Conservation (phyloP, 805 yeast genomes). For the Wickerhamiella bombiphila region DNA sequence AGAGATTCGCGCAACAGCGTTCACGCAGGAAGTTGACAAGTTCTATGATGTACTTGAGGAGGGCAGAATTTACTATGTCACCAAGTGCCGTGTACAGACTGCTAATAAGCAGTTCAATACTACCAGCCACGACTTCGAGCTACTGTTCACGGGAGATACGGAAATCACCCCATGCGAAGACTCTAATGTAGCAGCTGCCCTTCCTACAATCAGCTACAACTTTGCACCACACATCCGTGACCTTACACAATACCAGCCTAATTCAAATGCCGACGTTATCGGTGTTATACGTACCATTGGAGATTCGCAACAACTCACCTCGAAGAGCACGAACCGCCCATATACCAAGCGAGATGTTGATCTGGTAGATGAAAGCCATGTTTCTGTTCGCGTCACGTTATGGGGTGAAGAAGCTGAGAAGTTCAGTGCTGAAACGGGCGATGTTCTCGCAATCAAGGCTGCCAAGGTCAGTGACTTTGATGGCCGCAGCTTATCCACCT, state of each 20-base stretch:
- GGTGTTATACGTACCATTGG: conserved; percentile 72
- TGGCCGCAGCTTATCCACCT: conserved; percentile 70
- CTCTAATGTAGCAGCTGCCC: conserved; percentile 30
- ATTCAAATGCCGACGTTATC: conserved; percentile 66
- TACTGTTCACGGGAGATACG: conserved; percentile 67
- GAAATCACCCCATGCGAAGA: conserved; percentile 50
- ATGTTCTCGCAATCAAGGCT: conserved; percentile 86
- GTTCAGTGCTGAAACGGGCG: conserved; percentile 41
- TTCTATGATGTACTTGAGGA: conserved; percentile 66
- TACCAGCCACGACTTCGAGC: conserved; percentile 77
- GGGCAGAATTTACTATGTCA: conserved; percentile 75
- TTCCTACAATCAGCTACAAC: conserved; percentile 67
- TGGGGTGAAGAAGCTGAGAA: conserved; percentile 85
- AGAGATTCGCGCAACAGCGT: conserved; percentile 91
- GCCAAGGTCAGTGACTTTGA: conserved; percentile 78
- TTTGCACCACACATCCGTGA: conserved; percentile 60
- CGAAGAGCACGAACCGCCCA: conserved; percentile 78
- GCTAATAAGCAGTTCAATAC: conserved; percentile 79
- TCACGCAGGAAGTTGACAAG: conserved; percentile 72
- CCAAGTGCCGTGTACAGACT: conserved; percentile 68
- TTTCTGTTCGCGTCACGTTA: conserved; percentile 62
- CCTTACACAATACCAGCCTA: conserved; percentile 25
- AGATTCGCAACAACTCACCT: conserved; percentile 62
- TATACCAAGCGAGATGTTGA: conserved; percentile 83
- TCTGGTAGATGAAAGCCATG: conserved; percentile 72